phyloP scores from a whole-genome alignment of 192 early-diverging fungal genomes.

The Chytriomyces hyalinus region DNA sequence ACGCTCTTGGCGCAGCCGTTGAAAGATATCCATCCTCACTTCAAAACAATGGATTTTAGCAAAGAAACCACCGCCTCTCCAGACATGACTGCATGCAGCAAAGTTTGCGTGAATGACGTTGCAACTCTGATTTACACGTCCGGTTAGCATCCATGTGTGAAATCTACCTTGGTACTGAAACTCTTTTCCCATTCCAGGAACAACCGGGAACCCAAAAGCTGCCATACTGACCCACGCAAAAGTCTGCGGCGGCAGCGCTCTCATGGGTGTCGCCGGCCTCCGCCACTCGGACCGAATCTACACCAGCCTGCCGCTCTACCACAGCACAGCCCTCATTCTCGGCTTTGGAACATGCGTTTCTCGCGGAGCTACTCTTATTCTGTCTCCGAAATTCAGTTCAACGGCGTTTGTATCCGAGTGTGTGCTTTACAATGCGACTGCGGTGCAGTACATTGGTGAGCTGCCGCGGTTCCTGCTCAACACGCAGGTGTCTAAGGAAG shows the following conservation, averaged over 20 bases:
- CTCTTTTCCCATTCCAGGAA: conserved; percentile 30
- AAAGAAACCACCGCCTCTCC: background rate
- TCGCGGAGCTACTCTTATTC: conserved; percentile 56
- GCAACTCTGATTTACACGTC: conserved; percentile 52
- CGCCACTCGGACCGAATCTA: conserved; percentile 57
- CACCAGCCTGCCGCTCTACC: conserved; percentile 65
- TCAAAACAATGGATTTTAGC: background rate
- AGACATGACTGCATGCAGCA: background rate
- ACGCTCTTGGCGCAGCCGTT: background rate
- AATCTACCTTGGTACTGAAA: background rate
- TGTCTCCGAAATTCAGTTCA: conserved; percentile 61
- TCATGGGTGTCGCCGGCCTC: conserved; percentile 27
- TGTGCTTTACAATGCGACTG: conserved; percentile 23
- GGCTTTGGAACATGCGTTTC: conserved; percentile 14
- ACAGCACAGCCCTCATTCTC: conserved; percentile 60
- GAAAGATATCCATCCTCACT: background rate
- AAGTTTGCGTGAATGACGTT: conserved; percentile 34
- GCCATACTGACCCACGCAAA: conserved; percentile 57
- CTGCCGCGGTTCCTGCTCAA: conserved; percentile 69
- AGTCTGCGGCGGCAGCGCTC: conserved; percentile 36
- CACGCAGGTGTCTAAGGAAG: conserved; percentile 51
- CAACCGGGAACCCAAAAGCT: conserved; percentile 64
- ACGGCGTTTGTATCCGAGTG: conserved; percentile 39
- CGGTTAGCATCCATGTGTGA: conserved; percentile 49
- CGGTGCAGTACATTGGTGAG: conserved; percentile 70